Base-by-base conservation (phyloP, 2,329 filamentous ascomycete species). In the Pyrenophora seminiperda region DNA sequence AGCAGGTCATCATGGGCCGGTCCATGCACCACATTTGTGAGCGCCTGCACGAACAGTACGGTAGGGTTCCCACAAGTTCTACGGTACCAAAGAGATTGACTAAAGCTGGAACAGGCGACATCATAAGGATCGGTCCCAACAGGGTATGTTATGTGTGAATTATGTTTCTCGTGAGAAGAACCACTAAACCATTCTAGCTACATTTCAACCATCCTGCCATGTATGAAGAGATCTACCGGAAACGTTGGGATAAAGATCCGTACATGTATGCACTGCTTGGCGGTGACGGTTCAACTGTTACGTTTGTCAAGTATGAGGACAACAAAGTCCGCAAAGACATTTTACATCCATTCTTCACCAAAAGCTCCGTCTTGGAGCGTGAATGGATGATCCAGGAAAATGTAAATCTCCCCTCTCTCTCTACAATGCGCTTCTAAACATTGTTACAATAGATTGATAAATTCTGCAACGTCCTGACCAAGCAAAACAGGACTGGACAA, bases 1-100 rank as follows among this genome's bases (percentile, higher is more conserved):
- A 36, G 33, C 33, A 36, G 33, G 33, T 36, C 7, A 11, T 36
- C 10, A 36, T 36, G 33, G 33, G 33, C 17, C 33, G 33, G 33
- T 36, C 33, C 9, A 36, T 36, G 33, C 33, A 36, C 33, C 33
- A 36, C 33, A 36, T 36, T 36, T 36, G 33, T 22, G 33, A 36
- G 33, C 33, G 33, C 19, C 33, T 36, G 2, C 33, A 36, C 33
- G 33, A 36, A 36, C 33, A 36, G 33, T 36, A 36, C 13, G 33
- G 33, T 36, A 36, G 10, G 33, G 11, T 20, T 36, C 7, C 7
- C 33, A 6, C 33, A 20, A 17, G 14, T 19, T 13, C 15, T 22
- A 36, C 19, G 6, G 7, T 7, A 36, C 33, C 33, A 19, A 17
- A 9, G 33, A 18, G 33, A 17, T 11, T 36, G 10, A 5, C 33